Base-by-base conservation (phyloP, 2,329 filamentous ascomycete genomes). In the Fusarium napiforme region DNA sequence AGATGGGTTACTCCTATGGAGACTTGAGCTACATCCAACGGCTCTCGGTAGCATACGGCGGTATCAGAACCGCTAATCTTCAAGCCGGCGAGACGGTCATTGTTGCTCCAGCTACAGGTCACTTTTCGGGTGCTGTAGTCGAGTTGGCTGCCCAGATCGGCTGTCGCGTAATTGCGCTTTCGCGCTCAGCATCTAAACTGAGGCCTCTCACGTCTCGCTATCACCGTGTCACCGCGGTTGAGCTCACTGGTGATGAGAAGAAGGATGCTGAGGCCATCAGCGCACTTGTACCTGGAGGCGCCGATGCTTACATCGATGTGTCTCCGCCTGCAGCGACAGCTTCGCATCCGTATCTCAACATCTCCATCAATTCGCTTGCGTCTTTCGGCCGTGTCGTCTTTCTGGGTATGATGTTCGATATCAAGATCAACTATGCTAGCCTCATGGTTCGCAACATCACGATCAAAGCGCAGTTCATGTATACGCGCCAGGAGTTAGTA, bases 11-110 rank as follows among this genome's bases (percentile, higher is more conserved):
- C 30, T 69, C 72, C 1, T 73, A 46, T 28, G 60, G 59, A 4
- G 69, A 73, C 8, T 18, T 75, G 28, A 71, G 39, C 50, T 75
- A 75, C 21, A 71, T 75, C 1, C 60, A 75, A 11, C 66, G 72
- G 10, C 49, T 75, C 2, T 49, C 69, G 4, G 57, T 75, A 10
- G 72, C 69, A 5, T 71, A 75, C 9, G 69, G 72, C 0, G 63
- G 72, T 9, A n/a, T 75, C 9, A 63, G 21, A 2, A 50, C 69
- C 2, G 63, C 72, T 3, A 18, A 32, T 4, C 47, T 75, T 6
- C 58, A 26, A 10, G 34, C 55, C 2, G 73, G 73, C 2, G 65
- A 75, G 2, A 73, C 72, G 1, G 60, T 75, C 4, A 66, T 75
- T 21, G 69, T 64, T 2, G 73, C 72, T 1, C 69, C 72, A 4